These are phyloP conservation scores for Mycena pura DNA, from an alignment of 768 basidiomycete species.

Conservation along the genomic window DNA sequence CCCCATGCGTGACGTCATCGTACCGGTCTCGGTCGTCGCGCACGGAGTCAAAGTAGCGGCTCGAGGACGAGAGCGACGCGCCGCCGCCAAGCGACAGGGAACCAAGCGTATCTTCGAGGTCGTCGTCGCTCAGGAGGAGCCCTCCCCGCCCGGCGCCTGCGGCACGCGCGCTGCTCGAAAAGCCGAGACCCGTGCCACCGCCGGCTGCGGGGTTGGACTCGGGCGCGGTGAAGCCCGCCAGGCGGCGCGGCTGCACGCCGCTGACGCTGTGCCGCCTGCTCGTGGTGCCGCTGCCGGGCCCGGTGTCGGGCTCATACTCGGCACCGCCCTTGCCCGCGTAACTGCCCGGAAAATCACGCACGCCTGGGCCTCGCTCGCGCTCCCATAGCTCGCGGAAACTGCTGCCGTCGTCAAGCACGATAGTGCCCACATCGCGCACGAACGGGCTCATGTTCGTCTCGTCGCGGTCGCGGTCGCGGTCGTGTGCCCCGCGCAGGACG, in stretches of 20 bases:
- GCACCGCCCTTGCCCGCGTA: conserved; percentile 65
- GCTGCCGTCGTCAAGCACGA: conserved; percentile 68
- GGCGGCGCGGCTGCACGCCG: conserved; percentile 21
- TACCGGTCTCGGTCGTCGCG: too few relatives aligned
- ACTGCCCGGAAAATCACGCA: conserved; percentile 53
- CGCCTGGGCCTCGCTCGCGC: conserved; percentile 36
- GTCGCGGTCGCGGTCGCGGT: conserved; percentile 40
- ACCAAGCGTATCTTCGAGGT: conserved; percentile 62
- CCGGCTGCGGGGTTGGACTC: neutral
- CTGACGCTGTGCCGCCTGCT: conserved; percentile 32
- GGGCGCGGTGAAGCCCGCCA: conserved; percentile 8
- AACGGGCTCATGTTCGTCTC: conserved; percentile 86
- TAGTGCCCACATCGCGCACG: conserved; percentile 82
- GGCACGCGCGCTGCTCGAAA: neutral
- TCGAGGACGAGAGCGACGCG: too few relatives aligned
- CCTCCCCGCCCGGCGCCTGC: conserved; percentile 52
- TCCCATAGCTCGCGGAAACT: conserved; percentile 82
- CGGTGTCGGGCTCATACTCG: conserved; percentile 36
- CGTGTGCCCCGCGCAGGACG: too few relatives aligned
- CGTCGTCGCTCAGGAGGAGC: conserved; percentile 78
- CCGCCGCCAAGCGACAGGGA: too few relatives aligned
- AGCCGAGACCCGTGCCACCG: neutral
- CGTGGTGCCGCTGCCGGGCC: conserved; percentile 39
- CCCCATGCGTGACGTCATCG: too few relatives aligned
- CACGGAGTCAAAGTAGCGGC: too few relatives aligned